phyloP scores from a whole-genome alignment of 2,329 filamentous ascomycete genomes.

The Biscogniauxia sp. region DNA sequence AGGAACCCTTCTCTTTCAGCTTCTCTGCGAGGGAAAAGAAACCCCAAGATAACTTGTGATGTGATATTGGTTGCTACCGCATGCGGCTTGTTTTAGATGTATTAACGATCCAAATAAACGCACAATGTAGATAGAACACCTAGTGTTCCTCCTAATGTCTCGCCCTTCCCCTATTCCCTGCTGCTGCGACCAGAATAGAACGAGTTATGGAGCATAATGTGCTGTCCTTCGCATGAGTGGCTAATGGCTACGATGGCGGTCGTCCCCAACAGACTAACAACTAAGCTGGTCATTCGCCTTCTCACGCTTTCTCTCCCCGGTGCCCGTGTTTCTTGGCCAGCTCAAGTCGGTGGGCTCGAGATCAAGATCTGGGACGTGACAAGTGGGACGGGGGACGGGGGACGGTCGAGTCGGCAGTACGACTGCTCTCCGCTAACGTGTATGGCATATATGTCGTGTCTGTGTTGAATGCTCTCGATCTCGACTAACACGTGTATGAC shows the following conservation, averaged over 20 bases:
- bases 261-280: too few relatives aligned
- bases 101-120: not conserved
- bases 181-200: not conserved
- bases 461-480: too few relatives aligned
- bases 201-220: not conserved
- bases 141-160: not conserved
- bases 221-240: not conserved
- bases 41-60: not conserved
- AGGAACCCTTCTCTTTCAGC: not conserved
- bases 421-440: too few relatives aligned
- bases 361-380: too few relatives aligned
- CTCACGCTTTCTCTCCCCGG: too few relatives aligned
- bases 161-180: not conserved
- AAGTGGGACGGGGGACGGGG: too few relatives aligned
- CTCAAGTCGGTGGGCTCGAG: too few relatives aligned
- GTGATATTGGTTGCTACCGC: not conserved
- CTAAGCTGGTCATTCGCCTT: not conserved
- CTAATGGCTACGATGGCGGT: not conserved
- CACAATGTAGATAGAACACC: not conserved
- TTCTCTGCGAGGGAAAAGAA: not conserved
- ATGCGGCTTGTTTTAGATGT: not conserved
- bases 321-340: too few relatives aligned
- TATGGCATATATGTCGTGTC: too few relatives aligned
- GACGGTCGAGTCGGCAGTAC: too few relatives aligned
- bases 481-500: too few relatives aligned